Evolutionary conservation across 1,139 yeast species (phyloP).

Genomic region (Geotrichum cucujoidarum): DNA sequence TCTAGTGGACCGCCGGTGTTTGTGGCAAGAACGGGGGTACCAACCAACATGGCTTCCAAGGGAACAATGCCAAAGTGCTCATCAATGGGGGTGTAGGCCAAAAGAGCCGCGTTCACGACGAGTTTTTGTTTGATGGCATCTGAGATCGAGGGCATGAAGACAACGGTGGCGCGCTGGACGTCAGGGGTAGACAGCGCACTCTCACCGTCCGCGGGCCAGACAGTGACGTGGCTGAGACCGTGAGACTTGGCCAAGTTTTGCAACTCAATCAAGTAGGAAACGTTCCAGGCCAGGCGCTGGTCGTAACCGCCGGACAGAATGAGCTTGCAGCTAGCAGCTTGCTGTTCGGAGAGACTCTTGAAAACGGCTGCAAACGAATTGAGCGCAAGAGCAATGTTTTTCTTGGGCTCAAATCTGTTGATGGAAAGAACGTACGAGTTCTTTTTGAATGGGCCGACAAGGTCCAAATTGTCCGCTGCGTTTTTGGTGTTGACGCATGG

Average conservation of each 20-base stretch:
- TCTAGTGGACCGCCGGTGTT: constrained; percentile 93
- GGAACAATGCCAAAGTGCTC: constrained; percentile 99
- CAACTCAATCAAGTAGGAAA: constrained; percentile 61
- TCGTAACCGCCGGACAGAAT: constrained; percentile 94
- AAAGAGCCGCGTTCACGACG: constrained; percentile 51
- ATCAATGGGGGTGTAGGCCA: constrained; percentile 81
- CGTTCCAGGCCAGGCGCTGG: constrained; percentile 67
- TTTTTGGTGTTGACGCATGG: constrained; percentile 68
- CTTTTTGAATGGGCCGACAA: constrained; percentile 18
- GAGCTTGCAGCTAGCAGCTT: constrained; percentile 41
- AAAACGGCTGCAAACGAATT: constrained; percentile 49
- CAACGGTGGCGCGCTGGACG: constrained; percentile 43
- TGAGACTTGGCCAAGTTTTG: constrained; percentile 46
- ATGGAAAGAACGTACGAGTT: constrained; percentile 53
- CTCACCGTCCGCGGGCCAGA: constrained; percentile 31
- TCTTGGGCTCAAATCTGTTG: constrained; percentile 84
- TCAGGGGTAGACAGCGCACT: constrained; percentile 15
- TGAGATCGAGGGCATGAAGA: constrained; percentile 77
- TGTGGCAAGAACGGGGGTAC: constrained; percentile 80
- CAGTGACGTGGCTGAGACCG: constrained; percentile 45
- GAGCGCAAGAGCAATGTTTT: constrained; percentile 75
- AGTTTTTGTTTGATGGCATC: constrained; percentile 61
- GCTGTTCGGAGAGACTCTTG: constrained; percentile 25
- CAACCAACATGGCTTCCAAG: constrained; percentile 81
- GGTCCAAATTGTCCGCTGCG: constrained; percentile 12